A percentile compares a stretch with the other conserved stretches of the same genome.
These are phyloP conservation scores for Irpex sp. DNA, from an alignment of 1,284 basidiomycete species.

Conservation along the genomic window DNA sequence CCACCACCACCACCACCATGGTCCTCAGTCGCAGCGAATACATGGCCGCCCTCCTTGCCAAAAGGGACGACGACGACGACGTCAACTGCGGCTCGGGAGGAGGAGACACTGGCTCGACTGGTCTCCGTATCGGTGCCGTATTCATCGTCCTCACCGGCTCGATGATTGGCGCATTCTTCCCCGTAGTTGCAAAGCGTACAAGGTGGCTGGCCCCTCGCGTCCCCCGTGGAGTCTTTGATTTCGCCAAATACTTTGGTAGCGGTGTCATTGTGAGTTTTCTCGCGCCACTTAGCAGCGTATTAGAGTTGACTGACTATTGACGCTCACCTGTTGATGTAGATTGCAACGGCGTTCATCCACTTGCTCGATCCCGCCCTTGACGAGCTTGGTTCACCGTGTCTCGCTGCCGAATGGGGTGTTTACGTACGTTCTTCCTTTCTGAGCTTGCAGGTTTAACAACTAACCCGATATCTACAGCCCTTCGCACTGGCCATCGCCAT, in stretches of 20 bases:
- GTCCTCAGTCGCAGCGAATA: slow-evolving; percentile 8
- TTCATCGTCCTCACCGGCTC: slow-evolving; percentile 84
- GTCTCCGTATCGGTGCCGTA: slow-evolving; percentile 77
- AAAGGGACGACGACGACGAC: slow-evolving; percentile 2
- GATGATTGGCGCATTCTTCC: slow-evolving; percentile 73
- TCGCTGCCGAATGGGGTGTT: slow-evolving; percentile 64
- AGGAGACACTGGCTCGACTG: slow-evolving; percentile 24
- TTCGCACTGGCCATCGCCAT: slow-evolving; percentile 82
- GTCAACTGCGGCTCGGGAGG: slow-evolving; percentile 12
- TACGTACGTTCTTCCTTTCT: slow-evolving; percentile 57
- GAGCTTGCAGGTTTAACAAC: neutral
- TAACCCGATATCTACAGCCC: slow-evolving; percentile 40
- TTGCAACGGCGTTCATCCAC: slow-evolving; percentile 92
- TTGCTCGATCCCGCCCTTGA: slow-evolving; percentile 75
- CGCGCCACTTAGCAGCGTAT: slow-evolving; percentile 4
- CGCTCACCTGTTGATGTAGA: slow-evolving; percentile 37
- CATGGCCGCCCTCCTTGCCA: slow-evolving; percentile 3
- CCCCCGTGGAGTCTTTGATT: slow-evolving; percentile 71
- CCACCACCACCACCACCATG: slow-evolving; percentile 3
- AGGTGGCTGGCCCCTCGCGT: slow-evolving; percentile 46
- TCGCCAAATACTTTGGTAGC: slow-evolving; percentile 95
- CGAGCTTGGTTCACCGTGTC: slow-evolving; percentile 72
- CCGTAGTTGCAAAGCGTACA: slow-evolving; percentile 68
- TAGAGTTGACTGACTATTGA: slow-evolving; percentile 12
- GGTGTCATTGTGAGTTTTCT: slow-evolving; percentile 73